These are phyloP conservation scores for Tolypocladium tropicale DNA, from an alignment of 2,329 filamentous ascomycete genomes.

Conservation along the genomic window DNA sequence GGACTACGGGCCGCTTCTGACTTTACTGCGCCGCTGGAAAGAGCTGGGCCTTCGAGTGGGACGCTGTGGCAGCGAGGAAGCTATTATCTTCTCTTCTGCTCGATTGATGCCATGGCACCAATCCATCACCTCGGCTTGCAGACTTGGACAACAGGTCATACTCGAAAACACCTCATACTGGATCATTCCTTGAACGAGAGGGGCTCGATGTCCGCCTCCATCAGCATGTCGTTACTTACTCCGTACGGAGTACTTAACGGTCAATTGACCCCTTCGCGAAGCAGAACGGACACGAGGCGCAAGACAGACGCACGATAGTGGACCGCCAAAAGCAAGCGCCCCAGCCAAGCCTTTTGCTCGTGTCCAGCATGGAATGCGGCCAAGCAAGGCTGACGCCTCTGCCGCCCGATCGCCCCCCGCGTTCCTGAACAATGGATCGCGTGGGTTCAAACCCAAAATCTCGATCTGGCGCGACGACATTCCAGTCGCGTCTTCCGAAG, in stretches of 20 bases:
- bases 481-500: neutral
- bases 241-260: no score
- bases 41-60: slow-evolving; percentile 25
- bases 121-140: no score
- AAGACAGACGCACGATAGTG: neutral
- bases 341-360: neutral
- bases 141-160: no score
- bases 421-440: neutral
- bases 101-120: no score
- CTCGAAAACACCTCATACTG: no score
- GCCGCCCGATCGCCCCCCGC: neutral
- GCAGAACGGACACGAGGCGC: neutral
- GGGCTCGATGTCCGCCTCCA: no score
- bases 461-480: neutral
- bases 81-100: slow-evolving; percentile 7
- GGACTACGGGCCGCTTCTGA: slow-evolving; percentile 21
- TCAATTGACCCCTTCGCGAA: no score
- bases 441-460: neutral
- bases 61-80: slow-evolving; percentile 8
- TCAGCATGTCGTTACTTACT: no score
- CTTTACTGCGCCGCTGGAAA: slow-evolving; percentile 24
- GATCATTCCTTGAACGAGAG: no score
- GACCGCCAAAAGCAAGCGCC: neutral
- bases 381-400: neutral
- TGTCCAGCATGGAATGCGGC: neutral